Base-by-base conservation (phyloP, 2,329 filamentous ascomycete species). In the Verticillium klebahnii region DNA sequence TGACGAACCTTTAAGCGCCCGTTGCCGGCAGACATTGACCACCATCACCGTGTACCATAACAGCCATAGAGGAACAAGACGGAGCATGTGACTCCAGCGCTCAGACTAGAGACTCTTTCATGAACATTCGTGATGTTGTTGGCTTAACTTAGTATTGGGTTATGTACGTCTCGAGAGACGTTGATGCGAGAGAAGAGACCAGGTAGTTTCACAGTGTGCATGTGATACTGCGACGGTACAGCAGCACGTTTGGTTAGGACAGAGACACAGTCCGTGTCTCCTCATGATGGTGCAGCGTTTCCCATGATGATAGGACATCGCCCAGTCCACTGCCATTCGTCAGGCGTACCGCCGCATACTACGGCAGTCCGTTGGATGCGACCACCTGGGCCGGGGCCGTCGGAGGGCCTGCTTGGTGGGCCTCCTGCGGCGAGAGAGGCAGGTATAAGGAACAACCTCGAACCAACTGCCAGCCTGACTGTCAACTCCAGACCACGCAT, bases 1-100 rank as follows among this genome's bases (percentile, higher is more conserved):
- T 99, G 78, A 98, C 95, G 77, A 98, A 97, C 85, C 87, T 99
- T 85, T 98, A 85, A 88, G 74, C 61, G 65, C 67, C 17, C 40
- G 11, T 36, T 36, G 9, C 8, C 19, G 55, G 29, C 15, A 29
- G 37, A 32, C 25, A 39, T 50, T 32, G 56, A 67, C 65, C 61
- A 59, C 64, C 67, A 64, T 67, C 67, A 71, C 70, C 67, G 65
- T 77, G 74, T 77, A 78, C 67, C 70, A 76, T 77, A 78, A 71
- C 75, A 65, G 57, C 37, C 37, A 50, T 58, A 58, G 57, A 58
- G 57, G 31, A 40, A 58, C 19, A 62, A 62, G 60, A 64, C 56
- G 64, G 61, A 64, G 58, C 63, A 59, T 57, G 62, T 60, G 56
- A 64, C 32, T 59, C 57, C 52, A n/a, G 36, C 36, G 2, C 23